Base-by-base conservation (phyloP, 495 filamentous ascomycete species). In the Penicillium bialowiezense region DNA sequence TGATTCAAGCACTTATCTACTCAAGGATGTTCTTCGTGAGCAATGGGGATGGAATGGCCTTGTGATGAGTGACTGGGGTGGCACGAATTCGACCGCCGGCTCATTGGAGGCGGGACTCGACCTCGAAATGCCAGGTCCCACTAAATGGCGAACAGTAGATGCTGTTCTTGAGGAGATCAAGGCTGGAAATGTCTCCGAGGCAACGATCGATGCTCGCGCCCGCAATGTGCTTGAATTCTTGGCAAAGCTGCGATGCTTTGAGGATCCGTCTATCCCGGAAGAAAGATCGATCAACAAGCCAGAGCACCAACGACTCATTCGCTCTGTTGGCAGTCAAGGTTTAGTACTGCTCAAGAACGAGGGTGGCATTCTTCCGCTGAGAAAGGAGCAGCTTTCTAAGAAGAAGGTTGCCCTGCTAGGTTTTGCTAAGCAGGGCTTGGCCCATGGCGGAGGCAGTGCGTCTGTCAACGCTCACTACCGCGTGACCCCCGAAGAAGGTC, bases 321-420 rank as follows among this genome's bases (percentile, higher is more conserved):
- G 84, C 35, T 62, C 72, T 41, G 70, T 83, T 40, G 83, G 76
- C 20, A 68, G 69, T 10, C 79, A 86, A 32, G 80, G 80, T 3
- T 73, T 90, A 20, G 84, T 85, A 3, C 69, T 90, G 13, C 68
- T 89, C 21, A 89, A 89, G 60, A 89, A 89, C 58, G 74, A 84
- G 38, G 72, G 75, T 3, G 56, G 57, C 5, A 56, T 78, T 12
- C 63, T 88, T 3, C 83, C 83, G 3, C 63, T 87, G 7, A 71
- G 71, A 4, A 28, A 13, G 24, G 29, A 24, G 38, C 17, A 23
- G 7, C 36, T 50, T 75, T 68, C 51, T 64, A 66, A n/a, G 33
- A 75, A 77, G 23, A 68, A 67, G 50, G 74, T 89, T 42, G 84
- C 86, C 12, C 68, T 89, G 19, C 88, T 91, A 36, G 85, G 85